A percentile compares a stretch with the other conserved stretches of the same genome.
Conservation (phyloP, 352 stramenopile species). For the Globisporangium spiculum region DNA sequence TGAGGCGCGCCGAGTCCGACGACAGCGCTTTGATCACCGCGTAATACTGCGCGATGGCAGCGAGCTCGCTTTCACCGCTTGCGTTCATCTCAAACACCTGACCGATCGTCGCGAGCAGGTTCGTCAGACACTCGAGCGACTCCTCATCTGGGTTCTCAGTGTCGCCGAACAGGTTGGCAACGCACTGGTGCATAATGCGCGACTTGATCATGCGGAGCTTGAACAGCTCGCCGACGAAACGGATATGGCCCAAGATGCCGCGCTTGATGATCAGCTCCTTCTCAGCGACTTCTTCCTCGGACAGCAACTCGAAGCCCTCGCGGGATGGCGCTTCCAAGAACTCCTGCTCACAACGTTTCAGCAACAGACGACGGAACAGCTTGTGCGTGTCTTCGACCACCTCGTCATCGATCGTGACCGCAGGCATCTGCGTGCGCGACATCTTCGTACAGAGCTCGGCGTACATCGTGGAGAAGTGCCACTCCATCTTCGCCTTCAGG, state of each 20-base stretch:
- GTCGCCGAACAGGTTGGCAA: conserved; percentile 79
- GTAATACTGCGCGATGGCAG: conserved; percentile 75
- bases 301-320: conserved; percentile 57
- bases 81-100: conserved; percentile 76
- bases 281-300: conserved; percentile 51
- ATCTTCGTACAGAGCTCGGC: conserved; percentile 93
- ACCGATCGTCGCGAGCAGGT: conserved; percentile 93
- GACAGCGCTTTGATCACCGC: conserved; percentile 64
- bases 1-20: conserved; percentile 60
- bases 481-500: conserved; percentile 94
- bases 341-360: conserved; percentile 92
- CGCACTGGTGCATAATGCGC: conserved; percentile 93
- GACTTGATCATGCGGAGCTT: conserved; percentile 94
- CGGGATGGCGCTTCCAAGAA: conserved; percentile 89
- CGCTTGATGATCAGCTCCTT: conserved; percentile 84
- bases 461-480: conserved; percentile 97
- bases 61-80: conserved; percentile 43
- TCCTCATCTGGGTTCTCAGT: conserved; percentile 89
- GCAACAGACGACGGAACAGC: conserved; percentile 93
- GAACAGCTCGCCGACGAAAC: conserved; percentile 96
- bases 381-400: conserved; percentile 81
- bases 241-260: conserved; percentile 89
- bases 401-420: conserved; percentile 63
- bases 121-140: conserved; percentile 94
- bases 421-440: conserved; percentile 78